These are phyloP conservation scores for Fomitopsis schrenkii DNA, from an alignment of 1,284 basidiomycete genomes.

Conservation along the genomic window DNA sequence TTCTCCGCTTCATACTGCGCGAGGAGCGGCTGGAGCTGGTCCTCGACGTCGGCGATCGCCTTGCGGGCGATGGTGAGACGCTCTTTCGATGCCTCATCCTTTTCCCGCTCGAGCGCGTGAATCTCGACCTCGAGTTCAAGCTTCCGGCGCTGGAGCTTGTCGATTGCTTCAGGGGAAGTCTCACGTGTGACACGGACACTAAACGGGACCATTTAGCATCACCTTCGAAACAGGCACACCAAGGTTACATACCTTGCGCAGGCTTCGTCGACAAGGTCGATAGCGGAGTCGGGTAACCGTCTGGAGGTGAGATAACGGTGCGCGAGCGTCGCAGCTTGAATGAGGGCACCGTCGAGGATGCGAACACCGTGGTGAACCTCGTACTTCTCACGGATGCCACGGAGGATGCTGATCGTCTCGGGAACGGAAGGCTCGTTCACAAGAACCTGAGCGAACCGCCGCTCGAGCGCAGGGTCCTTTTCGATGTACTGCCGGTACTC, in stretches of 20 bases:
- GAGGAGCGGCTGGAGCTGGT: constrained; percentile 85
- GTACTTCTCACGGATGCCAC: constrained; percentile 83
- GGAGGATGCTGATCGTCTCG: constrained; percentile 91
- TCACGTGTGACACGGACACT: constrained; percentile 91
- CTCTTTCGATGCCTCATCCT: constrained; percentile 88
- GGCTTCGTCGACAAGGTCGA: constrained; percentile 93
- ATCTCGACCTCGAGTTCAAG: constrained; percentile 95
- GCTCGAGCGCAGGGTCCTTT: constrained; percentile 91
- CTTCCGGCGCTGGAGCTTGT: constrained; percentile 89
- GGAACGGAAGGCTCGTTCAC: constrained; percentile 90
- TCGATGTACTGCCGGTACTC: constrained; percentile 98
- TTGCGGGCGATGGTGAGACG: constrained; percentile 78
- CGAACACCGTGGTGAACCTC: constrained; percentile 88
- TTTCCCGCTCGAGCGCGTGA: constrained; percentile 92
- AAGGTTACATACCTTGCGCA: constrained; percentile 64
- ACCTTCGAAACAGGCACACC: background rate
- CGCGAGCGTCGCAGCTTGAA: constrained; percentile 88
- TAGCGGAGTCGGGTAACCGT: constrained; percentile 86
- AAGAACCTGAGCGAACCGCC: constrained; percentile 92
- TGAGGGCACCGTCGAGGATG: constrained; percentile 88
- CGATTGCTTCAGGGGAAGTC: constrained; percentile 93
- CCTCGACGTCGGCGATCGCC: constrained; percentile 84
- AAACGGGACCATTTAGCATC: constrained; percentile 9
- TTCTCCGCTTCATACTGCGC: constrained; percentile 92
- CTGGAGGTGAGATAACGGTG: constrained; percentile 91